A percentile compares a stretch with the other conserved stretches of the same genome.
Conservation (phyloP, 192 early-diverging fungal species). For the Rhizophagus clarus region DNA sequence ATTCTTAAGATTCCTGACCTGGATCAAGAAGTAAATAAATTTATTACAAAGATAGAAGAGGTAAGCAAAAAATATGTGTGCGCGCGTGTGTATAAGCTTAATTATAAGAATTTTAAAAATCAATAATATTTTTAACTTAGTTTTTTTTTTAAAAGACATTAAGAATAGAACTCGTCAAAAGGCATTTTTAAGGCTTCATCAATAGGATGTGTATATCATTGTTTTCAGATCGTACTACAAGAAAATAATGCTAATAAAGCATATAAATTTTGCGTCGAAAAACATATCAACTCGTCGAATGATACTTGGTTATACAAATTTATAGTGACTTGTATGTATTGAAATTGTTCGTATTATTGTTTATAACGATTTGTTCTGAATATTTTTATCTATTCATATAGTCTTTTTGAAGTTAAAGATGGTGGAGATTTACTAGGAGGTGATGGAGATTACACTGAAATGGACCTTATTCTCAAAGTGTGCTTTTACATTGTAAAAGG, state of each 20-base stretch:
- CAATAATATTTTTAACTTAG: too few relatives aligned
- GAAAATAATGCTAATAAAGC: neutral
- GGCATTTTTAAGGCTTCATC: too few relatives aligned
- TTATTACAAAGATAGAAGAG: slow-evolving; percentile 22
- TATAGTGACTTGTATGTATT: slow-evolving; percentile 17
- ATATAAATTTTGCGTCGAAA: slow-evolving; percentile 8
- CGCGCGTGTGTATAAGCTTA: neutral
- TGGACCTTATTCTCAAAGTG: neutral
- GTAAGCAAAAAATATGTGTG: neutral
- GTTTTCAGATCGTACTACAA: neutral
- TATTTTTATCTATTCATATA: neutral
- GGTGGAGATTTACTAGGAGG: neutral
- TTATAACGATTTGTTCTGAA: neutral
- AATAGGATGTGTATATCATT: neutral
- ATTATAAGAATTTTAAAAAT: too few relatives aligned
- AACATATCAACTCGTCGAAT: neutral
- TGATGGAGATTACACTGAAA: neutral
- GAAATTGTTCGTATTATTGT: neutral
- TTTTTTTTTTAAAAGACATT: too few relatives aligned
- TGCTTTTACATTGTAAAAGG: neutral
- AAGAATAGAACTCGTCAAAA: too few relatives aligned
- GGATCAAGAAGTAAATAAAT: slow-evolving; percentile 18
- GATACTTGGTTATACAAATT: neutral
- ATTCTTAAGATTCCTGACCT: slow-evolving; percentile 20
- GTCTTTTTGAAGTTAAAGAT: slow-evolving; percentile 12